A percentile compares a stretch with the other conserved stretches of the same genome.
Conservation (phyloP, 164 flowering plant species). For the Cinnamomum micranthum region DNA sequence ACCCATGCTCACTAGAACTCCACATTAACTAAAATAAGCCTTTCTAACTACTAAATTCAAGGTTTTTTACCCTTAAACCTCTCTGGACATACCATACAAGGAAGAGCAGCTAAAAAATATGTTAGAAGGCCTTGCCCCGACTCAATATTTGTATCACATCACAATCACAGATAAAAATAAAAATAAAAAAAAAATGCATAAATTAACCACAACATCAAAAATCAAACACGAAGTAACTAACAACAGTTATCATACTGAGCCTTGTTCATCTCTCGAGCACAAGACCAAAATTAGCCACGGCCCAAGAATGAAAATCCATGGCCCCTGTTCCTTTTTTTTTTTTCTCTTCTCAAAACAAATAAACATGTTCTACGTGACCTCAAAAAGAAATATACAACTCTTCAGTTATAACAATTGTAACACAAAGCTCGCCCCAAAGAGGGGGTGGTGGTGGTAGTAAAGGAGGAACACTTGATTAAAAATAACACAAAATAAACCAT, state of each 20-base stretch:
- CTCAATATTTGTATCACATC: too few species aligned
- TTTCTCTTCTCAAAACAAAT: background rate
- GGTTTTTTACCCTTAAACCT: too few species aligned
- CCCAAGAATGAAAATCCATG: slow-evolving; percentile 3
- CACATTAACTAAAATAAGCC: too few species aligned
- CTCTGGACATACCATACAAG: too few species aligned
- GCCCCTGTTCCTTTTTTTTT: background rate
- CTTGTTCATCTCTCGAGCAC: slow-evolving; percentile 3
- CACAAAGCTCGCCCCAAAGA: slow-evolving; percentile 17
- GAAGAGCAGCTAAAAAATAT: too few species aligned
- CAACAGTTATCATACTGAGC: slow-evolving; percentile 7
- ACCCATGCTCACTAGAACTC: too few species aligned
- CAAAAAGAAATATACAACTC: slow-evolving; percentile 33
- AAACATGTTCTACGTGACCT: slow-evolving; percentile 18
- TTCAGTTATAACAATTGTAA: slow-evolving; percentile 19
- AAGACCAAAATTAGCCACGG: background rate
- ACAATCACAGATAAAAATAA: too few species aligned
- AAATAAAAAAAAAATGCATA: background rate
- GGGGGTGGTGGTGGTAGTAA: background rate
- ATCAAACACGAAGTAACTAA: background rate
- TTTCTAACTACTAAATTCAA: too few species aligned
- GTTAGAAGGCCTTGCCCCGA: too few species aligned
- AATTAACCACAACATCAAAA: background rate
- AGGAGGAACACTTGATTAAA: background rate
- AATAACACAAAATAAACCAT: background rate